Conservation (phyloP, 371 early-diverging fungal genomes). For the Amoeboaphelidium occidentale region DNA sequence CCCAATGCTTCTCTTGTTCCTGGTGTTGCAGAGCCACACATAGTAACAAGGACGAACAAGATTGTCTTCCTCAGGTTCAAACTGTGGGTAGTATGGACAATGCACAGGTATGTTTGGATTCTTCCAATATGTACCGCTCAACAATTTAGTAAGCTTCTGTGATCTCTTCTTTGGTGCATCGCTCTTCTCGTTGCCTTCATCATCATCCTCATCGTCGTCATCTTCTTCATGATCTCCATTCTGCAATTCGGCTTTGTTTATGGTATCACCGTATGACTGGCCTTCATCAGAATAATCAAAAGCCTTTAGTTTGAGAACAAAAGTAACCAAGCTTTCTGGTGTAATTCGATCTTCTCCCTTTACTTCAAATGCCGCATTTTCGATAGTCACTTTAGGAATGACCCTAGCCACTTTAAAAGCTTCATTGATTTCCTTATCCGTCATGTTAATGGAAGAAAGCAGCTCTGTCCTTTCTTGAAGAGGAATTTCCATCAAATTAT, state of each 20-base stretch:
- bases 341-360: neutral
- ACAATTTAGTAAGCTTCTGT: neutral
- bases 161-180: neutral
- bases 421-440: neutral
- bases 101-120: neutral
- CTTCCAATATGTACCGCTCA: neutral
- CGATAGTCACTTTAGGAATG: neutral
- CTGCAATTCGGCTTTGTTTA: neutral
- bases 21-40: constrained; percentile 29
- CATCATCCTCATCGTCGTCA: neutral
- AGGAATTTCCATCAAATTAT: constrained; percentile 31
- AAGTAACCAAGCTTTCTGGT: neutral
- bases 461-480: neutral
- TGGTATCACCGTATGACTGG: neutral
- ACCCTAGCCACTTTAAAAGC: neutral
- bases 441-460: neutral
- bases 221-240: neutral
- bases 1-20: constrained; percentile 51
- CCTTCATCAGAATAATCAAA: neutral
- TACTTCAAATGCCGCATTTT: neutral
- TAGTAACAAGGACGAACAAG: neutral
- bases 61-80: neutral
- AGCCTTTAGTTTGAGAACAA: neutral
- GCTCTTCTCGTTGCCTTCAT: too few species aligned
- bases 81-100: neutral